A percentile compares a stretch with the other conserved stretches of the same genome.
Conservation (phyloP, 352 stramenopile species). For the Pythium oligandrum region DNA sequence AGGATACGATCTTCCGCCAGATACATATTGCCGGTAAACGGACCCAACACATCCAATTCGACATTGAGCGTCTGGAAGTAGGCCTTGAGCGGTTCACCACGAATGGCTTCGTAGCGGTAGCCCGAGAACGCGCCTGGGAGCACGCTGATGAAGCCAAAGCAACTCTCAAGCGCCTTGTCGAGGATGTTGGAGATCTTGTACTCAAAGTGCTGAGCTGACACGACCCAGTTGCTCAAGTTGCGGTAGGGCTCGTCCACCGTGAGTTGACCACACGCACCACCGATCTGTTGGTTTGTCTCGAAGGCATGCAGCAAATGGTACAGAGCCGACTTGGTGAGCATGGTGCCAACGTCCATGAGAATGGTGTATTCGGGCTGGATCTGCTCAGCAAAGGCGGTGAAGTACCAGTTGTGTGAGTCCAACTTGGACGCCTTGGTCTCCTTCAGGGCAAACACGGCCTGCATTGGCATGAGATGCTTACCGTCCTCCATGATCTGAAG, state of each 20-base stretch:
- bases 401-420: slow-evolving; percentile 86
- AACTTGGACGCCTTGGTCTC: slow-evolving; percentile 79
- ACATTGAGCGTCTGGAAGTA: slow-evolving; percentile 88
- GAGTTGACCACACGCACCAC: slow-evolving; percentile 75
- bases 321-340: slow-evolving; percentile 71
- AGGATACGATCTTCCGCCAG: slow-evolving; percentile 84
- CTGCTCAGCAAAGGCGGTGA: slow-evolving; percentile 78
- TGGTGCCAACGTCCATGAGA: slow-evolving; percentile 83
- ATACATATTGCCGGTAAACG: slow-evolving; percentile 88
- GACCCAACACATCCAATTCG: slow-evolving; percentile 68
- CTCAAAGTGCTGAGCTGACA: slow-evolving; percentile 86
- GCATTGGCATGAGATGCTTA: slow-evolving; percentile 65
- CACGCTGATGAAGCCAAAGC: slow-evolving; percentile 87
- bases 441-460: slow-evolving; percentile 78
- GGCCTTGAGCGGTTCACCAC: slow-evolving; percentile 62
- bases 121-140: slow-evolving; percentile 80
- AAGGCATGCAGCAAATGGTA: slow-evolving; percentile 79
- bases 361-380: slow-evolving; percentile 79
- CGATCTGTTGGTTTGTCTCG: slow-evolving; percentile 74
- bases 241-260: slow-evolving; percentile 78
- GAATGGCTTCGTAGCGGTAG: slow-evolving; percentile 82
- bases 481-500: slow-evolving; percentile 69
- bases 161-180: slow-evolving; percentile 83
- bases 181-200: slow-evolving; percentile 90
- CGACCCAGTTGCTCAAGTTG: slow-evolving; percentile 85